These are phyloP conservation scores for Sarcodon sp. DNA, from an alignment of 768 basidiomycete species.

Conservation along the genomic window DNA sequence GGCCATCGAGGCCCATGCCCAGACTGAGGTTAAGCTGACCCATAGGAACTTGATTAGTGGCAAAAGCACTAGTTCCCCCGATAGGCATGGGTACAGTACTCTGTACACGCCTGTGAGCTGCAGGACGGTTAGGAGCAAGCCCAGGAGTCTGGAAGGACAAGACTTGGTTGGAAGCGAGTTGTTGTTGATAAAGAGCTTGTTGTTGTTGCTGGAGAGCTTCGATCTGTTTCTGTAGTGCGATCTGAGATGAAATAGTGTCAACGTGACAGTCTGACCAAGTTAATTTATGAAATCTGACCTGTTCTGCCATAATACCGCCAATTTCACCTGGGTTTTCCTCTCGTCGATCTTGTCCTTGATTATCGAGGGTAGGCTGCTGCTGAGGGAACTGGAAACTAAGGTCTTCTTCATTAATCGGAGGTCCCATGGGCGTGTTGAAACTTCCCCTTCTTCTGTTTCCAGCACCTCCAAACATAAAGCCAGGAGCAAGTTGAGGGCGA, in stretches of 20 bases:
- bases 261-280: not conserved
- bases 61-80: constrained; percentile 27
- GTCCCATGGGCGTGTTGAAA: constrained; percentile 44
- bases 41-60: constrained; percentile 42
- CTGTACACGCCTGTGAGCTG: constrained; percentile 70
- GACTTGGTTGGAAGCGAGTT: constrained; percentile 79
- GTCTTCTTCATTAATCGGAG: constrained; percentile 74
- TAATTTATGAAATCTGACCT: constrained; percentile 36
- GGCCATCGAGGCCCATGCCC: constrained; percentile 44
- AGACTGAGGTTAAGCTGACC: constrained; percentile 50
- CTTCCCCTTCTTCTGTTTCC: constrained; percentile 41
- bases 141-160: constrained; percentile 71
- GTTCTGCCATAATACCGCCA: constrained; percentile 89
- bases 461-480: constrained; percentile 55
- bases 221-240: constrained; percentile 83
- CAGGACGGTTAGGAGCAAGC: constrained; percentile 45
- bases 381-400: constrained; percentile 76
- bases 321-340: constrained; percentile 60
- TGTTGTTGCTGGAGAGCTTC: constrained; percentile 87
- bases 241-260: constrained; percentile 26
- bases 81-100: constrained; percentile 63
- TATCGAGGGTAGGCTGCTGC: constrained; percentile 24
- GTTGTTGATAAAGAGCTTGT: constrained; percentile 80
- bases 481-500: constrained; percentile 83
- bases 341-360: constrained; percentile 26